These are phyloP conservation scores for Aschersonia sp. DNA, from an alignment of 2,329 filamentous ascomycete genomes.

Conservation along the genomic window DNA sequence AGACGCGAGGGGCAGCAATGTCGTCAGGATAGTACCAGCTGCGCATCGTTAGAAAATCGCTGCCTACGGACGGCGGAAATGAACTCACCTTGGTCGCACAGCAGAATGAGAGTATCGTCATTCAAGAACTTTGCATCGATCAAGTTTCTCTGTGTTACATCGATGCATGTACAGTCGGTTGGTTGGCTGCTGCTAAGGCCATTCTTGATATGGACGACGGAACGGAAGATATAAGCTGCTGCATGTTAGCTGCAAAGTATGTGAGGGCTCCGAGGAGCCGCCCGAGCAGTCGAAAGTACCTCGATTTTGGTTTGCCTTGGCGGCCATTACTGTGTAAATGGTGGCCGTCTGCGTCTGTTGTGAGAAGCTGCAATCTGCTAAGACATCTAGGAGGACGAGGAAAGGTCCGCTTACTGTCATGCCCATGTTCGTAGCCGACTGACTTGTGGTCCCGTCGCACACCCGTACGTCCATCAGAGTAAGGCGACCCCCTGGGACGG, in stretches of 20 bases:
- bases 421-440: no score
- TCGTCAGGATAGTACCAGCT: not conserved
- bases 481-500: constrained; percentile 23
- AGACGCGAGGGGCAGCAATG: not conserved
- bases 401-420: no score
- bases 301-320: constrained; percentile 19
- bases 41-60: not conserved
- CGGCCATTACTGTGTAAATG: constrained; percentile 27
- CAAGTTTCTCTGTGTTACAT: constrained; percentile 27
- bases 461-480: constrained; percentile 45
- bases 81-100: constrained; percentile 30
- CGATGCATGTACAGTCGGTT: constrained; percentile 24
- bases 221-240: constrained; percentile 40
- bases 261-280: not conserved
- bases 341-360: constrained; percentile 6
- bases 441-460: constrained; percentile 12
- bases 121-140: constrained; percentile 56
- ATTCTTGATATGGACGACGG: constrained; percentile 36
- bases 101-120: constrained; percentile 43
- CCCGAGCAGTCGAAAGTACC: constrained; percentile 13
- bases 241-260: not conserved
- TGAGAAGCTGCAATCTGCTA: not conserved
- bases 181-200: constrained; percentile 37
- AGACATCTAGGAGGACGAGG: no score
- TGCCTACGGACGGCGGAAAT: not conserved